A percentile compares a stretch with the other conserved stretches of the same genome.
phyloP scores from a whole-genome alignment of 257 asterid species.

The Lycium barbarum region DNA sequence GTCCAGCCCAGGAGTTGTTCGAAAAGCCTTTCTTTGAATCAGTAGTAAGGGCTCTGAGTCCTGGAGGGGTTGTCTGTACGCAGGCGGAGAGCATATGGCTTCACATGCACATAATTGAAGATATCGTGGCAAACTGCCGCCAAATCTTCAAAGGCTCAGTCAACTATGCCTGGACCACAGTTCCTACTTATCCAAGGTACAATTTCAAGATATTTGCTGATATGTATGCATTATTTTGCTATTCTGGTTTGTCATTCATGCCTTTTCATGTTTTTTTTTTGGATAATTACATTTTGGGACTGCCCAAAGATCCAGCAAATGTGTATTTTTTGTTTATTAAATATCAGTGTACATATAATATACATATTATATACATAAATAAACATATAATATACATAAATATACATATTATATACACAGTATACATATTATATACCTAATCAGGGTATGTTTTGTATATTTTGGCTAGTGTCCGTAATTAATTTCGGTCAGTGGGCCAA shows the following conservation, averaged over 20 bases:
- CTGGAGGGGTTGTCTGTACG: slow-evolving; percentile 93
- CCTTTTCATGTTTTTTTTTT: not conserved
- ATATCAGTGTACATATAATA: too few relatives aligned
- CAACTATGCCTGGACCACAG: slow-evolving; percentile 95
- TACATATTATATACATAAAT: too few relatives aligned
- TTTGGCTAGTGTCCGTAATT: too few relatives aligned
- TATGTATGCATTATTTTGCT: not conserved
- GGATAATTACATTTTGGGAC: too few relatives aligned
- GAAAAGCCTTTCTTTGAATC: slow-evolving; percentile 93
- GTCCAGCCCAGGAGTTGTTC: slow-evolving; percentile 95
- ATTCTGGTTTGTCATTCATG: not conserved
- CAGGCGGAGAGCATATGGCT: slow-evolving; percentile 99
- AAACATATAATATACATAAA: too few relatives aligned
- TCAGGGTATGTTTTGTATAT: too few relatives aligned
- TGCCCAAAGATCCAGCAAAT: too few relatives aligned
- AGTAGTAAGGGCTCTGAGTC: slow-evolving; percentile 87
- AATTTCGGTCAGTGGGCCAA: too few relatives aligned
- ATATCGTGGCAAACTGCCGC: slow-evolving; percentile 77
- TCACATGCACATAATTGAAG: slow-evolving; percentile 96
- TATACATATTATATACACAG: too few relatives aligned
- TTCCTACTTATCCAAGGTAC: slow-evolving; percentile 94
- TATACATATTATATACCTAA: too few relatives aligned
- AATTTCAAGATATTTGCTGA: slow-evolving; percentile 11
- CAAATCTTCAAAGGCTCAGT: slow-evolving; percentile 94
- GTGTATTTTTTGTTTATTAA: too few relatives aligned